Percentiles rank a stretch among this genome's conserved stretches.
Evolutionary conservation across 305 asterid genomes (phyloP).

Genomic region (Stenogyne calaminthoides): DNA sequence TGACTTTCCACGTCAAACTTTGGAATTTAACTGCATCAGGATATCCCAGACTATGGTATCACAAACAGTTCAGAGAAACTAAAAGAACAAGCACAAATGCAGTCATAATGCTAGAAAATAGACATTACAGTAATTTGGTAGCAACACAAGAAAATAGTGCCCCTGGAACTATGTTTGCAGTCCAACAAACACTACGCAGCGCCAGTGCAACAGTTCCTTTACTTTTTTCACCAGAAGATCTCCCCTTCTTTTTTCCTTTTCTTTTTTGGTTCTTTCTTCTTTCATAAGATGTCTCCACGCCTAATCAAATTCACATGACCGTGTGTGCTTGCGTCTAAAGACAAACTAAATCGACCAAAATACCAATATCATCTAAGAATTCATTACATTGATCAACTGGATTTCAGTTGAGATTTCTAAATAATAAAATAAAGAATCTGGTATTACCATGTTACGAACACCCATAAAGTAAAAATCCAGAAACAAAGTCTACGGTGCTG

Average conservation of each 20-base stretch:
- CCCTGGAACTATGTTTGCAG: not conserved
- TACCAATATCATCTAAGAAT: too few species aligned
- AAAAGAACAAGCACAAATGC: constrained; percentile 18
- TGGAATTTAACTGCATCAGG: not conserved
- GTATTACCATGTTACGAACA: not conserved
- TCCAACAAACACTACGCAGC: not conserved
- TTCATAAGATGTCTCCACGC: not conserved
- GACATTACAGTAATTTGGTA: not conserved
- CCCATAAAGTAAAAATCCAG: not conserved
- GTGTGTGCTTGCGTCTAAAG: not conserved
- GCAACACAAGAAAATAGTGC: not conserved
- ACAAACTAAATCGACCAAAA: not conserved
- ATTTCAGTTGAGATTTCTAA: not conserved
- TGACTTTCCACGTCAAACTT: not conserved
- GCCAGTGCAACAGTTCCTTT: not conserved
- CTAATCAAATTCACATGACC: not conserved
- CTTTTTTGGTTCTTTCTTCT: not conserved
- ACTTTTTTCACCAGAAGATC: not conserved
- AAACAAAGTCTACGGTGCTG: not conserved
- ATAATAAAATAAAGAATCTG: not conserved
- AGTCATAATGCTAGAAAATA: not conserved
- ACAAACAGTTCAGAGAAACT: not conserved
- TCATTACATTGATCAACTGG: not conserved
- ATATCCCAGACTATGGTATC: not conserved
- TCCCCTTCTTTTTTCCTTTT: not conserved